phyloP scores from a whole-genome alignment of 164 flowering plant species.

The Dillenia turbinata region DNA sequence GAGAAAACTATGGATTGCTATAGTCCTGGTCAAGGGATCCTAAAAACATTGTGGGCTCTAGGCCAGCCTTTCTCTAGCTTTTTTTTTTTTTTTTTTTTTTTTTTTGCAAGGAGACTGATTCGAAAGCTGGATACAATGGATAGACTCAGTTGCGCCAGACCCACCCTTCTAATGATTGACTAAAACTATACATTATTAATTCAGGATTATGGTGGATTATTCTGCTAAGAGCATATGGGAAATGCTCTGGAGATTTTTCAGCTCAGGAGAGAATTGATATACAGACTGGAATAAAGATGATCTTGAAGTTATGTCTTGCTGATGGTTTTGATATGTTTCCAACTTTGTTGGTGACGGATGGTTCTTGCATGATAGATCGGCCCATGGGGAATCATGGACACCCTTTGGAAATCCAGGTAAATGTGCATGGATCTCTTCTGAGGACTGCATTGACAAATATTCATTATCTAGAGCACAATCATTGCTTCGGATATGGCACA shows the following conservation, averaged over 20 bases:
- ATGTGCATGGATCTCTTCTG: background rate
- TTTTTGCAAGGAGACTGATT: too few species aligned
- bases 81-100: too few species aligned
- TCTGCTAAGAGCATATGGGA: conserved; percentile 76
- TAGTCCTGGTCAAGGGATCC: conserved; percentile 91
- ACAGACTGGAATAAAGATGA: conserved; percentile 86
- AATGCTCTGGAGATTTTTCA: conserved; percentile 67
- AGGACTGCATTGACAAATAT: too few species aligned
- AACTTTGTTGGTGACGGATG: conserved; percentile 78
- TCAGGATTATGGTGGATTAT: conserved; percentile 90
- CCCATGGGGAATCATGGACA: conserved; percentile 93
- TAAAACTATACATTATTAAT: conserved; percentile 2
- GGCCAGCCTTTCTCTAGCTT: too few species aligned
- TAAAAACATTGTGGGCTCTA: too few species aligned
- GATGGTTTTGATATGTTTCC: conserved; percentile 94
- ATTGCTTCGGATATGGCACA: too few species aligned
- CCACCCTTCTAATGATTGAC: background rate
- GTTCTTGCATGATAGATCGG: conserved; percentile 90
- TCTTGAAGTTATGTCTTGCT: conserved; percentile 72
- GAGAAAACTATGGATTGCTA: conserved; percentile 85
- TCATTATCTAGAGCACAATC: too few species aligned
- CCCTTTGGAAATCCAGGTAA: conserved; percentile 82
- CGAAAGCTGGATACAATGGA: too few species aligned
- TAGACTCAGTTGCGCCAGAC: too few species aligned
- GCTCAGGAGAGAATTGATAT: conserved; percentile 78